Evolutionary conservation across 441 rosid genomes (phyloP), one percentile per base, ranked within the genome.

Genomic region (Euphorbia schlechtendalii): DNA sequence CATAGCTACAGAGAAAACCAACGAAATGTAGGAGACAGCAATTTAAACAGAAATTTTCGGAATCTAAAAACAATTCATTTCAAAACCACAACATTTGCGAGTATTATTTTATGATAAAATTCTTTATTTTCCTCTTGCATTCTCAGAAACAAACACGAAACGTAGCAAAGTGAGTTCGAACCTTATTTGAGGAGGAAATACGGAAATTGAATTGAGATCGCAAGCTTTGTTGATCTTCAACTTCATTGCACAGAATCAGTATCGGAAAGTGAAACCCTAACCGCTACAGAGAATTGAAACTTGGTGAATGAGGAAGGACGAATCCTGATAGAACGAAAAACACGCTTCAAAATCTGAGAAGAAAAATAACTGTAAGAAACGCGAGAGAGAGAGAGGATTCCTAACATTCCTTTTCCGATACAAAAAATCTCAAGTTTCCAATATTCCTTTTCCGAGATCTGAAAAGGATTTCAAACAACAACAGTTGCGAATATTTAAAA

Each of bases 161-260:
- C n/a, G 20, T 1, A 25, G 17, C 4, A 51, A 52, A 65, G 75
- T 21, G 69, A 64, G 68, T 51, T 9, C 56, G 60, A 32, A 90
- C 98, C 97, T 84, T 52, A 83, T 30, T 62, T 83, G 87, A 73
- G 96, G 94, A 77, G 96, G 96, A 71, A 94, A 78, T 46, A 89
- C 92, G 17, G 97, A 87, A 49, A 91, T 86, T 69, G 98, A 82
- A 77, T 85, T 82, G 89, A n/a, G n/a, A n/a, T n/a, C n/a, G n/a
- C n/a, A n/a, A n/a, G n/a, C n/a, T n/a, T n/a, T n/a, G n/a, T n/a
- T 90, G 81, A 87, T 83, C 78, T 90, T 93, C 92, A 89, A 73
- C 84, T 90, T 90, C 96, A 86, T 87, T 72, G 48, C 22, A 74
- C 56, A 34, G 57, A 22, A 15, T 40, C 21, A 38, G 58, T 11